Conservation (phyloP, 352 stramenopile species). For the Phytopythium chamaehyphon region DNA sequence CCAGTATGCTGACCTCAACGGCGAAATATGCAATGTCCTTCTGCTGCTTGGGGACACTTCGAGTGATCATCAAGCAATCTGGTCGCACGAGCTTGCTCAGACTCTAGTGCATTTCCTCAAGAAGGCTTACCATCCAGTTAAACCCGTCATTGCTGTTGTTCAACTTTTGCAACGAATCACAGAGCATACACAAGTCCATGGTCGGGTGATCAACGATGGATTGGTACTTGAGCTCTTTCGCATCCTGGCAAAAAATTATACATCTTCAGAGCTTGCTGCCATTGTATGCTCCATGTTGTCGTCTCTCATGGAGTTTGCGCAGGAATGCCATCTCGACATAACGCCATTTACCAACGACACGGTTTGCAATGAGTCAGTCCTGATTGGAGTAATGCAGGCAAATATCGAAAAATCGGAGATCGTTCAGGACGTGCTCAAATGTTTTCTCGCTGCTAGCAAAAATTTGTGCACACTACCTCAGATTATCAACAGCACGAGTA, state of each 20-base stretch:
- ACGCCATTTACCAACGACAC: constrained; percentile 31
- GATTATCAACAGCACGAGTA: constrained; percentile 42
- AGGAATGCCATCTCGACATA: constrained; percentile 51
- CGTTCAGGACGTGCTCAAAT: constrained; percentile 38
- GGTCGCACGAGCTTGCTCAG: not conserved
- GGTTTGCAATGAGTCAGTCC: constrained; percentile 29
- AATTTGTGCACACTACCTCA: constrained; percentile 48
- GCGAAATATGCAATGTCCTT: too few relatives aligned
- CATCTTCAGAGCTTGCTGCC: constrained; percentile 38
- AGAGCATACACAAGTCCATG: constrained; percentile 37
- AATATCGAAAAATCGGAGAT: constrained; percentile 28
- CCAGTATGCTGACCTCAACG: too few relatives aligned
- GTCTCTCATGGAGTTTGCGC: constrained; percentile 55
- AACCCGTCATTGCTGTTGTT: constrained; percentile 11
- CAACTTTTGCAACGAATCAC: constrained; percentile 32
- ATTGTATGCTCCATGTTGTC: constrained; percentile 67
- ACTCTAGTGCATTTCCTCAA: constrained; percentile 4
- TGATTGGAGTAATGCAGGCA: constrained; percentile 34
- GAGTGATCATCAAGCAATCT: not conserved
- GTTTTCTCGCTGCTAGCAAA: constrained; percentile 47
- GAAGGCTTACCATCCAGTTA: not conserved
- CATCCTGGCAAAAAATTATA: constrained; percentile 51
- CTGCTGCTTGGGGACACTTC: too few relatives aligned
- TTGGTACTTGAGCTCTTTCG: constrained; percentile 46
- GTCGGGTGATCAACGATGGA: constrained; percentile 52